Conservation (phyloP, 306 rosid genomes). For the Nissolia schottii region DNA sequence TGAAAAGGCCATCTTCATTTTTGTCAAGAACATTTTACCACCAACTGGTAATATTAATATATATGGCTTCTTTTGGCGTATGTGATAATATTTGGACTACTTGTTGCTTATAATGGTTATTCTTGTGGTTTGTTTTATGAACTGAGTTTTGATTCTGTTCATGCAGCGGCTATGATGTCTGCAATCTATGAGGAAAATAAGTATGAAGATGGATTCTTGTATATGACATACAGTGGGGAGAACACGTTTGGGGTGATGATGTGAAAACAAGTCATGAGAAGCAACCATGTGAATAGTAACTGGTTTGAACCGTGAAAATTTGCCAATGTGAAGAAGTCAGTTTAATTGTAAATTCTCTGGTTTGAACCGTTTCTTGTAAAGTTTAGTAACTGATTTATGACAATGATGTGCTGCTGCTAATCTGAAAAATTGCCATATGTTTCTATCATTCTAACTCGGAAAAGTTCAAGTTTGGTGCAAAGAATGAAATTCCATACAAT, state of each 20-base stretch:
- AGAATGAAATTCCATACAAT: not conserved
- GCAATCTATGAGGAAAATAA: conserved; percentile 81
- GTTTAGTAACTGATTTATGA: not conserved
- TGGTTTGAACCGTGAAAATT: not conserved
- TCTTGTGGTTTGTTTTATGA: not conserved
- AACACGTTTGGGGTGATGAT: conserved; percentile 65
- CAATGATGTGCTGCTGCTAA: not conserved
- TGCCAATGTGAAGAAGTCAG: conserved; percentile 7
- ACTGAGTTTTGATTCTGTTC: conserved; percentile 21
- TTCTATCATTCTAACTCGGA: not conserved
- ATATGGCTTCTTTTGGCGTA: not conserved
- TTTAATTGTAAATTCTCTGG: conserved; percentile 38
- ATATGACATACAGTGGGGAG: conserved; percentile 91
- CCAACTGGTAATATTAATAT: conserved; percentile 68
- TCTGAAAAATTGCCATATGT: not conserved
- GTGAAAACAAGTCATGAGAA: not conserved
- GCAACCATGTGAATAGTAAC: conserved; percentile 36
- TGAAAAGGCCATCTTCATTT: conserved; percentile 83
- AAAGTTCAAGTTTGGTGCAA: not conserved
- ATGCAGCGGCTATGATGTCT: conserved; percentile 86
- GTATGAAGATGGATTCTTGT: conserved; percentile 84
- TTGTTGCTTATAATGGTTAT: not conserved
- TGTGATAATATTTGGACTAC: not conserved
- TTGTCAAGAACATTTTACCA: conserved; percentile 77
- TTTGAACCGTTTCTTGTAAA: conserved; percentile 9